phyloP scores from a whole-genome alignment of 1,139 yeast species.

The Magnusiomyces fungicola region DNA sequence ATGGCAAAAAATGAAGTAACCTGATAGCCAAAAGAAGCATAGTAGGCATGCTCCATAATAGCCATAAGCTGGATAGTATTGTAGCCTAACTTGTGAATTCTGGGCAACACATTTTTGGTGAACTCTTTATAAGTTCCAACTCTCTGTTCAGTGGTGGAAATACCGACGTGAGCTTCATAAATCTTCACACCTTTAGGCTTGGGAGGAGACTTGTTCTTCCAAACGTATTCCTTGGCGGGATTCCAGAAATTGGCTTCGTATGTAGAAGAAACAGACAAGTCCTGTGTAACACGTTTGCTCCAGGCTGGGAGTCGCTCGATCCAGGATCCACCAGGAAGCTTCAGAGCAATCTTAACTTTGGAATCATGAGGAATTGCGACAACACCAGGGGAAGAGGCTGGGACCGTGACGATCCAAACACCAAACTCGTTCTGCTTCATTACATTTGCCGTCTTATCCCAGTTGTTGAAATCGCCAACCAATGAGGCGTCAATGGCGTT shows the following conservation, averaged over 20 bases:
- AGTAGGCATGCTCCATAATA: slow-evolving; percentile 96
- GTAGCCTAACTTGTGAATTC: slow-evolving; percentile 76
- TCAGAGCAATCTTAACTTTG: slow-evolving; percentile 64
- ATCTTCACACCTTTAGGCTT: slow-evolving; percentile 68
- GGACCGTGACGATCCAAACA: slow-evolving; percentile 54
- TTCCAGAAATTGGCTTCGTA: slow-evolving; percentile 95
- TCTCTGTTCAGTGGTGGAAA: slow-evolving; percentile 82
- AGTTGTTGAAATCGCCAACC: slow-evolving; percentile 84
- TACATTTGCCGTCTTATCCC: slow-evolving; percentile 58
- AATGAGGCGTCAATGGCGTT: slow-evolving; percentile 66
- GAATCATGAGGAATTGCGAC: slow-evolving; percentile 77
- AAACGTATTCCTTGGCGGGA: slow-evolving; percentile 53
- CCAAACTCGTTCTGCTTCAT: slow-evolving; percentile 56
- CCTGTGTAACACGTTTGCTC: slow-evolving; percentile 75
- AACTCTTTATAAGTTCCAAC: slow-evolving; percentile 83
- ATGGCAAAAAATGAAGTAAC: slow-evolving; percentile 87
- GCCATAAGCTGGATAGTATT: slow-evolving; percentile 96
- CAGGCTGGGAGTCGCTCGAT: slow-evolving; percentile 86
- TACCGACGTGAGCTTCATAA: slow-evolving; percentile 95
- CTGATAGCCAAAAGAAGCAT: slow-evolving; percentile 96
- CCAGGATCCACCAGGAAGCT: slow-evolving; percentile 57
- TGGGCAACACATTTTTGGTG: slow-evolving; percentile 72
- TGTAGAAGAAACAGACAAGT: slow-evolving; percentile 41
- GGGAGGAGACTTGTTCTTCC: slow-evolving; percentile 48
- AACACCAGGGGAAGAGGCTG: slow-evolving; percentile 40